Evolutionary conservation across 1,284 basidiomycete species (phyloP).

Genomic region (Leccinum huronense): DNA sequence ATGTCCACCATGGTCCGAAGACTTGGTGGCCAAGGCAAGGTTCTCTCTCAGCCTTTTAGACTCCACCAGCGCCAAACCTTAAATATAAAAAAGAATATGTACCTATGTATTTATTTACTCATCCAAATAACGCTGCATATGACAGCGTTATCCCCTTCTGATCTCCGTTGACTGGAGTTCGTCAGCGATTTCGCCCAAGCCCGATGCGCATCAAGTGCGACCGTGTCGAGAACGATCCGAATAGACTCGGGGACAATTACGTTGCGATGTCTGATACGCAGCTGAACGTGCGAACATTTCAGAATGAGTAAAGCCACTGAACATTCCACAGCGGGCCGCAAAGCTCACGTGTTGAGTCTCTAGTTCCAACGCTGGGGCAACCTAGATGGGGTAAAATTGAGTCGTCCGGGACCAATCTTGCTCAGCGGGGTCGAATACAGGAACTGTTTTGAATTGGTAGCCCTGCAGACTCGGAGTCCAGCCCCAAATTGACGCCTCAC

Average conservation of each 20-base stretch:
- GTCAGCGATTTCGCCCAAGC: slow-evolving; percentile 11
- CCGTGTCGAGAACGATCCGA: slow-evolving; percentile 15
- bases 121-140: slow-evolving; percentile 16
- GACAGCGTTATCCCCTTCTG: slow-evolving; percentile 24
- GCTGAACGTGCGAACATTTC: slow-evolving; percentile 17
- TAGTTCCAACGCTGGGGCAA: slow-evolving; percentile 12
- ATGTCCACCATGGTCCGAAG: slow-evolving; percentile 14
- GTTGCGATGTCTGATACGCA: slow-evolving; percentile 11
- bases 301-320: not conserved
- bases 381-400: slow-evolving; percentile 16
- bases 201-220: slow-evolving; percentile 9
- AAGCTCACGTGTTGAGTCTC: slow-evolving; percentile 16
- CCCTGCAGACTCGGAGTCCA: slow-evolving; percentile 3
- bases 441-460: slow-evolving; percentile 4
- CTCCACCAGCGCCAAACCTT: slow-evolving; percentile 16
- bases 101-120: slow-evolving; percentile 3
- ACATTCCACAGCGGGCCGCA: slow-evolving; percentile 8
- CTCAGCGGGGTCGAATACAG: slow-evolving; percentile 3
- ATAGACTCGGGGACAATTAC: slow-evolving; percentile 10
- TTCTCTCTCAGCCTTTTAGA: slow-evolving; percentile 27
- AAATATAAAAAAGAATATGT: not conserved
- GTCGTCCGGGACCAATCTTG: slow-evolving; percentile 2
- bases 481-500: not conserved
- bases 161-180: slow-evolving; percentile 21
- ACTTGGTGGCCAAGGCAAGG: slow-evolving; percentile 2